Evolutionary conservation across 352 stramenopile species (phyloP).

Genomic region (Bremia lactucae): DNA sequence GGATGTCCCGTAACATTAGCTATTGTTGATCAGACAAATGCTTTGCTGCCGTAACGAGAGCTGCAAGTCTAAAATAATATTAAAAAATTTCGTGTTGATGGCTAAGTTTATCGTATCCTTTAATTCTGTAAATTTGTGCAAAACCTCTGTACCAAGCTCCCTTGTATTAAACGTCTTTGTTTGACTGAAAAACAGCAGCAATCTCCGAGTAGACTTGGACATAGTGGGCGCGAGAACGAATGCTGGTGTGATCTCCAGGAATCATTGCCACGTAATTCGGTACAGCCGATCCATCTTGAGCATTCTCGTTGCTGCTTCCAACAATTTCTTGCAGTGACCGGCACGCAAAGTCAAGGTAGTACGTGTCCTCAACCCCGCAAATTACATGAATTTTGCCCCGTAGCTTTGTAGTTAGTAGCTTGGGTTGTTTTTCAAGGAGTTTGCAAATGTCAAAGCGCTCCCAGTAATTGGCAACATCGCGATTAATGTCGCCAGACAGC

Average conservation of each 20-base stretch:
- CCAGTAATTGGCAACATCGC: slow-evolving; percentile 45
- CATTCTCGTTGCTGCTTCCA: slow-evolving; percentile 13
- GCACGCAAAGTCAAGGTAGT: slow-evolving; percentile 66
- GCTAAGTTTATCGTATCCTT: too few relatives aligned
- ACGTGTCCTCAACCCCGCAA: slow-evolving; percentile 62
- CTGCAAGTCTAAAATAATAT: too few relatives aligned
- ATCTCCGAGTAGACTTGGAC: slow-evolving; percentile 54
- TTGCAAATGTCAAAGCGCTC: slow-evolving; percentile 56
- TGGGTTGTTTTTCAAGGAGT: slow-evolving; percentile 24
- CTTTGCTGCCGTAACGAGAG: too few relatives aligned
- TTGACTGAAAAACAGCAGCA: slow-evolving; percentile 14
- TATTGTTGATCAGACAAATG: too few relatives aligned
- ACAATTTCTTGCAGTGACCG: slow-evolving; percentile 45
- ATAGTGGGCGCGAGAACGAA: slow-evolving; percentile 60
- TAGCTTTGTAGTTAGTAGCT: slow-evolving; percentile 32
- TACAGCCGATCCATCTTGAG: slow-evolving; percentile 15
- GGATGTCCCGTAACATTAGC: too few relatives aligned
- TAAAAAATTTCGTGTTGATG: too few relatives aligned
- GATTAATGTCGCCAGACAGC: slow-evolving; percentile 54
- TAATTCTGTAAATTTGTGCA: too few relatives aligned
- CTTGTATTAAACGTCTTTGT: not conserved
- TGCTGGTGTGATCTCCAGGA: slow-evolving; percentile 57
- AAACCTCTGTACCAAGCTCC: not conserved
- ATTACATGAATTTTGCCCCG: slow-evolving; percentile 61
- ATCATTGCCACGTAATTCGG: slow-evolving; percentile 62